Percentiles rank a stretch among this genome's conserved stretches.
These are phyloP conservation scores for Zelopaecilomyces penicillatus DNA, from an alignment of 2,329 filamentous ascomycete species.

Conservation along the genomic window DNA sequence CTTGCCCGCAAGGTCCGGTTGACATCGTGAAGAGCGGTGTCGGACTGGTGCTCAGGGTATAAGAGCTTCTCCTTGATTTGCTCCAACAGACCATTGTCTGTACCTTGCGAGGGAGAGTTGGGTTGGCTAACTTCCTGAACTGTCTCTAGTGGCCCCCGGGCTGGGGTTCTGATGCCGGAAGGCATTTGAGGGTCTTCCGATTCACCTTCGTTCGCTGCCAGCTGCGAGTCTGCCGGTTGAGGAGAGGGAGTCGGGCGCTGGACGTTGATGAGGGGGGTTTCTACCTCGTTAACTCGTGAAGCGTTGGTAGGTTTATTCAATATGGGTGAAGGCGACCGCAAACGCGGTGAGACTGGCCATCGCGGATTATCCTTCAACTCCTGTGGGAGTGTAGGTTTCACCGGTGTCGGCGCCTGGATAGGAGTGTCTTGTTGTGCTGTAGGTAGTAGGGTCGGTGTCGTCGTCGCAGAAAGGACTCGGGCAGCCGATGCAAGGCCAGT, in stretches of 20 bases:
- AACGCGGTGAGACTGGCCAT: constrained; percentile 69
- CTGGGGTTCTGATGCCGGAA: constrained; percentile 51
- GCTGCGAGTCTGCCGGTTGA: constrained; percentile 30
- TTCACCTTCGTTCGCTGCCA: constrained; percentile 41
- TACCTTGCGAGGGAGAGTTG: constrained; percentile 51
- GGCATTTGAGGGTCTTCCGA: constrained; percentile 39
- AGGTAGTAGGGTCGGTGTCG: constrained; percentile 57
- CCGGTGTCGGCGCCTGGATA: constrained; percentile 53
- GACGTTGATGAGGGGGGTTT: constrained; percentile 44
- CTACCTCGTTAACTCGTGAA: constrained; percentile 40
- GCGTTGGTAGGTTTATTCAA: constrained; percentile 38
- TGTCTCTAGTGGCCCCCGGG: constrained; percentile 66
- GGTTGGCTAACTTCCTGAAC: constrained; percentile 83
- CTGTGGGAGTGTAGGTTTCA: constrained; percentile 46
- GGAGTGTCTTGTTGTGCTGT: constrained; percentile 47
- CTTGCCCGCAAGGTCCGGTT: constrained; percentile 38
- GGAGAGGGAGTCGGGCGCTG: constrained; percentile 41
- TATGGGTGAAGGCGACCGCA: constrained; percentile 67
- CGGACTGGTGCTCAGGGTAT: constrained; percentile 32
- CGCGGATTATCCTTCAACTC: constrained; percentile 52
- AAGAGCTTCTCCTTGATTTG: constrained; percentile 42
- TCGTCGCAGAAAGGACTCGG: constrained; percentile 59
- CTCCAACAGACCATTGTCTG: constrained; percentile 39
- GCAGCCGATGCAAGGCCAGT: constrained; percentile 56
- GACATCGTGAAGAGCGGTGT: constrained; percentile 29